Conservation (phyloP, 768 basidiomycete species). For the Suillus luteus region DNA sequence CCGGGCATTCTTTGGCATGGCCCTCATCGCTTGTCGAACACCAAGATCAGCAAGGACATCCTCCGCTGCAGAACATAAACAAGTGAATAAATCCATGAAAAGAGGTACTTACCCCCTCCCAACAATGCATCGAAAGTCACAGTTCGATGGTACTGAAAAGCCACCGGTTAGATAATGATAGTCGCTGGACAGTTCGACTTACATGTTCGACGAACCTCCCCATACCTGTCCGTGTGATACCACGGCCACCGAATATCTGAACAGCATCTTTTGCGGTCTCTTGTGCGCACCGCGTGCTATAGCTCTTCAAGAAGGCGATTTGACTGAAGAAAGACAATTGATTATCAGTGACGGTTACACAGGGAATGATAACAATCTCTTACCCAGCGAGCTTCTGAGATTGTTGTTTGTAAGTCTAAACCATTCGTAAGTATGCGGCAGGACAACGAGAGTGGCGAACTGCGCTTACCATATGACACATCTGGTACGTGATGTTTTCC, state of each 20-base stretch:
- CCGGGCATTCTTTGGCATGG: conserved; percentile 69
- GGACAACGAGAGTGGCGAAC: background rate
- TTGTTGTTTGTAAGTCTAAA: conserved; percentile 69
- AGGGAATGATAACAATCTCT: conserved; percentile 15
- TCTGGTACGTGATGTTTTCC: conserved; percentile 85
- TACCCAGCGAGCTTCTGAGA: conserved; percentile 74
- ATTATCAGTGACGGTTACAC: conserved; percentile 3
- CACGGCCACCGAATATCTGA: conserved; percentile 83
- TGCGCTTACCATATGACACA: conserved; percentile 70
- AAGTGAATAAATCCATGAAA: background rate
- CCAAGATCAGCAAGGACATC: conserved; percentile 79
- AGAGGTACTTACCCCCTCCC: conserved; percentile 54
- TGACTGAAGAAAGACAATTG: conserved; percentile 42
- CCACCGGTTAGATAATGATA: conserved; percentile 17
- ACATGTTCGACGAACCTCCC: conserved; percentile 60
- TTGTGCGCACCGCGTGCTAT: conserved; percentile 72
- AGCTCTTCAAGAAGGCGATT: conserved; percentile 81
- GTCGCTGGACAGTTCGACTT: conserved; percentile 18
- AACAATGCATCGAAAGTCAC: conserved; percentile 50
- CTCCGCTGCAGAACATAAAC: conserved; percentile 48
- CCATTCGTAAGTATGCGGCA: conserved; percentile 9
- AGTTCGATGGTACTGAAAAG: conserved; percentile 31
- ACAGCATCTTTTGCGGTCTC: conserved; percentile 80
- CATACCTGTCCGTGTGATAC: conserved; percentile 78
- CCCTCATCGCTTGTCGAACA: conserved; percentile 76